These are phyloP conservation scores for Trichoderma sp. DNA, from an alignment of 2,329 filamentous ascomycete genomes.

Conservation along the genomic window DNA sequence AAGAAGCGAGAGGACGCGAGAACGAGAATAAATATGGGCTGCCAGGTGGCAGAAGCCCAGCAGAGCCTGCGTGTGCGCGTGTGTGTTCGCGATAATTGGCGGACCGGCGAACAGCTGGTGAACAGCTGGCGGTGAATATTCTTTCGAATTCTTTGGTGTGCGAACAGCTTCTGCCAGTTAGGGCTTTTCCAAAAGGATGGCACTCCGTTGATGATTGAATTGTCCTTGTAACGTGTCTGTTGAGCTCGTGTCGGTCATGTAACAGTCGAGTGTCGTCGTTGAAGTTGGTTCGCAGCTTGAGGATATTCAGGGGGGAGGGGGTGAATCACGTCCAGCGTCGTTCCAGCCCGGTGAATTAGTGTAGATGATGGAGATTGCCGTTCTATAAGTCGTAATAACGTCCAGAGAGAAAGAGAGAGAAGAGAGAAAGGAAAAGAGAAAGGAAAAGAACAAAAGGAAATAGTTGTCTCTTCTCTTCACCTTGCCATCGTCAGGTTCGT, in stretches of 20 bases:
- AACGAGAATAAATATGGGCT: neutral
- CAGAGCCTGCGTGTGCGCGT: neutral
- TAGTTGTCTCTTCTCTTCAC: constrained; percentile 12
- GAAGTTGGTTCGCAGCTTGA: constrained; percentile 14
- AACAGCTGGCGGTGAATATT: constrained; percentile 13
- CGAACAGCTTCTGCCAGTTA: neutral
- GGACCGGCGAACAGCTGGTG: constrained; percentile 6
- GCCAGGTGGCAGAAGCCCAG: constrained; percentile 21
- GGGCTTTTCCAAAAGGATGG: neutral
- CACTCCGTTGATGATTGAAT: neutral
- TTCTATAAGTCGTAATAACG: neutral
- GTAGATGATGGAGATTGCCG: neutral
- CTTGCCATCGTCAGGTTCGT: constrained; percentile 20
- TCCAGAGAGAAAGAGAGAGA: neutral
- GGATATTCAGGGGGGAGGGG: constrained; percentile 5
- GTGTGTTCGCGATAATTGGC: neutral
- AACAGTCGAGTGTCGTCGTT: constrained; percentile 8
- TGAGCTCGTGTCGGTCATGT: neutral
- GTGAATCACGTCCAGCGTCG: constrained; percentile 30
- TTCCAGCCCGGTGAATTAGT: constrained; percentile 25
- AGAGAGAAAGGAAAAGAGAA: neutral
- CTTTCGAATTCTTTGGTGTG: neutral
- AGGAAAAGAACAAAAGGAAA: neutral
- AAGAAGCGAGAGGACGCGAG: constrained; percentile 14
- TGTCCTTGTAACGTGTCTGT: neutral